Conservation (phyloP, 2,329 filamentous ascomycete species). For the Aspergillus alliaceus region DNA sequence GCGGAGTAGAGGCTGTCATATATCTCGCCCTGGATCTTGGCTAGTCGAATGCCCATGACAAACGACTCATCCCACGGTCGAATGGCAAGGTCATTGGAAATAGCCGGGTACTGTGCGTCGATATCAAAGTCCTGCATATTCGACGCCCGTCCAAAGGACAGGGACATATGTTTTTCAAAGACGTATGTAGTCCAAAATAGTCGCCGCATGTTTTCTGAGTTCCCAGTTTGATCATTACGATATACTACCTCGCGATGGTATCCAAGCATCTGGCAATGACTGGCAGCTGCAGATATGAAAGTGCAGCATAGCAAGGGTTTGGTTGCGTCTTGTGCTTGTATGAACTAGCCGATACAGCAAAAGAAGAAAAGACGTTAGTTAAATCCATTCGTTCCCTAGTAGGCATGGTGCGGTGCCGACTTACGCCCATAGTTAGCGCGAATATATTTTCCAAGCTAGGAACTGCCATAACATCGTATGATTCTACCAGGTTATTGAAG, state of each 20-base stretch:
- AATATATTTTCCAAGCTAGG: slow-evolving; percentile 26
- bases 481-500: slow-evolving; percentile 20
- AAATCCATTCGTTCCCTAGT: no score
- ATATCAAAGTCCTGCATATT: slow-evolving; percentile 22
- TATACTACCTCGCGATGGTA: slow-evolving; percentile 20
- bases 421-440: slow-evolving; percentile 23
- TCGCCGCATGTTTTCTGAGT: slow-evolving; percentile 16
- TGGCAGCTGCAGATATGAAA: slow-evolving; percentile 18
- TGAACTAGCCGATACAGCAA: not conserved
- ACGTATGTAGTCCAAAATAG: slow-evolving; percentile 24
- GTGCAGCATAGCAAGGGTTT: slow-evolving; percentile 17
- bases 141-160: slow-evolving; percentile 19
- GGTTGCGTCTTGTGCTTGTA: slow-evolving; percentile 20
- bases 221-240: slow-evolving; percentile 1
- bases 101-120: slow-evolving; percentile 11
- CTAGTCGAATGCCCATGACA: slow-evolving; percentile 10
- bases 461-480: slow-evolving; percentile 23
- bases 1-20: slow-evolving; percentile 15
- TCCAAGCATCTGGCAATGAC: slow-evolving; percentile 22
- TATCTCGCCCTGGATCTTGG: slow-evolving; percentile 13
- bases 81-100: slow-evolving; percentile 6
- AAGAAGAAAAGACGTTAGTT: not conserved
- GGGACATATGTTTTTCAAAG: slow-evolving; percentile 18
- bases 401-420: no score
- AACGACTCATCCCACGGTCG: slow-evolving; percentile 17